A percentile compares a stretch with the other conserved stretches of the same genome.
Evolutionary conservation across 2,329 filamentous ascomycete genomes (phyloP).

Genomic region (Ophiostoma ips): DNA sequence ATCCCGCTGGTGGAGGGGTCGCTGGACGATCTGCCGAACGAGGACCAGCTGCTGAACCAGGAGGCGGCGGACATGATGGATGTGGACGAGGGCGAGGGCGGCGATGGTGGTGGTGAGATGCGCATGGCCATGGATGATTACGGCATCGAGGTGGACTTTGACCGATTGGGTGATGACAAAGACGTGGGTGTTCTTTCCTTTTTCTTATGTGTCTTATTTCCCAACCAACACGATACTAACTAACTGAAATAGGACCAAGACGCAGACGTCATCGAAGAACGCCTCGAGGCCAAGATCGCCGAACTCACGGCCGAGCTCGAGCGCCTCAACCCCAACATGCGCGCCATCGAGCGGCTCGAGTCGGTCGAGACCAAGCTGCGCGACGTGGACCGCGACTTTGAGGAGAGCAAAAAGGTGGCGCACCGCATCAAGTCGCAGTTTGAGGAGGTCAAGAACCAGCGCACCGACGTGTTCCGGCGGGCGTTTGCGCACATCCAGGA

Average conservation of each 20-base stretch:
- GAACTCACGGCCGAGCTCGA: conserved; percentile 67
- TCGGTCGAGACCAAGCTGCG: conserved; percentile 72
- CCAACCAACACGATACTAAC: too few species aligned
- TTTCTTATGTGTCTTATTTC: conserved; percentile 27
- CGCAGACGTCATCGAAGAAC: conserved; percentile 57
- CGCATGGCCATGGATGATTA: conserved; percentile 67
- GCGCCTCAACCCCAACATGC: conserved; percentile 93
- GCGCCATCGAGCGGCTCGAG: conserved; percentile 81
- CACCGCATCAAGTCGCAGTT: conserved; percentile 41
- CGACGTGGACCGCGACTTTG: conserved; percentile 77
- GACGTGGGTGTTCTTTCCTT: conserved; percentile 35
- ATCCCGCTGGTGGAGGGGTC: conserved; percentile 67
- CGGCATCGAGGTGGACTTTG: conserved; percentile 82
- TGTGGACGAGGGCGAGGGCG: conserved; percentile 59
- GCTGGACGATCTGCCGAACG: conserved; percentile 74
- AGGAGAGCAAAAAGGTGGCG: conserved; percentile 62
- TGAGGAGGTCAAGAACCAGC: conserved; percentile 63
- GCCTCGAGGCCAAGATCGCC: conserved; percentile 63
- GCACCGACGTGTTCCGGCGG: conserved; percentile 86
- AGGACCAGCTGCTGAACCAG: conserved; percentile 61
- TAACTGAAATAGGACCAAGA: neutral
- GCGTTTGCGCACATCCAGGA: conserved; percentile 91
- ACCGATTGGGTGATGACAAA: conserved; percentile 67
- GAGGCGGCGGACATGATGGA: conserved; percentile 92
- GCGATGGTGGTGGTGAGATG: conserved; percentile 41